Percentiles rank a stretch among this genome's conserved stretches.
phyloP scores from a whole-genome alignment of 1,284 basidiomycete genomes.

The Austropuccinia psidii region DNA sequence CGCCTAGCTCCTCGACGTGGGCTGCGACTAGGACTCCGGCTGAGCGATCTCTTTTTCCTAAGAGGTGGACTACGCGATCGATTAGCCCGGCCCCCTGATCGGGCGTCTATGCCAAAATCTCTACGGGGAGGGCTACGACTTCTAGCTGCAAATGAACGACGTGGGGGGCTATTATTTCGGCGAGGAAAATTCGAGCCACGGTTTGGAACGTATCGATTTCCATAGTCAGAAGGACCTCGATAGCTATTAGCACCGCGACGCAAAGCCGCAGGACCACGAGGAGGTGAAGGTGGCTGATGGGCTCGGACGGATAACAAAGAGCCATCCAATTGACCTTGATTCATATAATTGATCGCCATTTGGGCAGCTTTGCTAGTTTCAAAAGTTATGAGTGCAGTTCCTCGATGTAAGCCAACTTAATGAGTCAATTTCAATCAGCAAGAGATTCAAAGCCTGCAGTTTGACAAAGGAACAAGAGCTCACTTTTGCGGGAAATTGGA shows the following conservation, averaged over 20 bases:
- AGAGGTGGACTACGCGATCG: constrained; percentile 25
- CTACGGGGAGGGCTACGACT: constrained; percentile 30
- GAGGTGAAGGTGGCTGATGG: constrained; percentile 59
- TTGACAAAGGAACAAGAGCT: constrained; percentile 45
- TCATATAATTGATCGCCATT: constrained; percentile 78
- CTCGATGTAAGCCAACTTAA: constrained; percentile 83
- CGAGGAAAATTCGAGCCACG: constrained; percentile 5
- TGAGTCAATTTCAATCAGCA: background rate
- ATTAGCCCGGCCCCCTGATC: background rate
- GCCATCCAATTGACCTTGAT: constrained; percentile 84
- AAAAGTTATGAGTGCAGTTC: constrained; percentile 81
- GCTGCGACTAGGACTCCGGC: constrained; percentile 18
- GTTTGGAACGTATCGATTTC: constrained; percentile 3
- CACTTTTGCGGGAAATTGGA: constrained; percentile 77
- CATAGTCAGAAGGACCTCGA: constrained; percentile 13
- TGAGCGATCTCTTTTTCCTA: constrained; percentile 8
- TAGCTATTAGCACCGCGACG: constrained; percentile 18
- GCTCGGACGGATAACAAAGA: constrained; percentile 70
- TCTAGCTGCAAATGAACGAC: constrained; percentile 26
- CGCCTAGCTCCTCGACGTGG: constrained; percentile 9
- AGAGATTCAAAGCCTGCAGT: background rate
- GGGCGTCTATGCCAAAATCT: constrained; percentile 3
- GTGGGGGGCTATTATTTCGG: constrained; percentile 26
- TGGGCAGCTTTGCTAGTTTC: constrained; percentile 59
- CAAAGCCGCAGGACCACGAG: constrained; percentile 27